Base-by-base conservation (phyloP, 192 early-diverging fungal species). In the Physocladia obscura region DNA sequence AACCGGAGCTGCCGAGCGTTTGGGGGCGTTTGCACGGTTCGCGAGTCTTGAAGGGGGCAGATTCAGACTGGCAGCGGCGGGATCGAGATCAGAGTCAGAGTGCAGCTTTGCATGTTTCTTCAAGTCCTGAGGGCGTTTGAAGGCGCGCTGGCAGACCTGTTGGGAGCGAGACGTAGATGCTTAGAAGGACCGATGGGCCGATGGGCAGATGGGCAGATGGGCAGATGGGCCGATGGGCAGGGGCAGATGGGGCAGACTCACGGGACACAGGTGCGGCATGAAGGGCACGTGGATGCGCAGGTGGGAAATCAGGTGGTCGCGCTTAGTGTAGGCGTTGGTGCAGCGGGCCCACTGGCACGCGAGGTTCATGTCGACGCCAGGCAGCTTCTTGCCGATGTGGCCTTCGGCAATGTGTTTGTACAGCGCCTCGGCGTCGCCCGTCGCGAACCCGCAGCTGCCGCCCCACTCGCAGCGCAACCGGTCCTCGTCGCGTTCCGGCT, bases 301-400 rank as follows among this genome's bases (percentile, higher is more conserved):
- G 71, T 98, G 96, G n/a, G 89, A 91, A n/a, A 95, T 98, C 51
- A 97, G 91, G 75, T 98, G 96, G 77, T 98, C 96, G 67, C 96
- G 81, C 83, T 98, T 98, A 22, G 81, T 77, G 40, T 88, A 89
- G 44, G 75, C 75, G 29, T 88, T 80, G 22, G 74, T 71, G 81
- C 96, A 97, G 34, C 80, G 86, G 38, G 89, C 90, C 95, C 95
- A 98, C 52, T 86, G 83, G 79, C 96, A 98, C 47, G 77, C 82
- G 40, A 98, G 86, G 49, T 90, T 93, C 34, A 96, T 81, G 74
- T 95, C 96, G 71, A 89, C 87, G 26, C 88, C 90, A 2, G 91
- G 81, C 6, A 17, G 8, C 74, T 94, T 95, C 51, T 94, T 82
- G 3, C 96, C 96, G 39, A 98, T 87, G 75, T 98, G 96, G 62